Evolutionary conservation across 2,329 filamentous ascomycete genomes (phyloP).

Genomic region (Metarhizium sp.): DNA sequence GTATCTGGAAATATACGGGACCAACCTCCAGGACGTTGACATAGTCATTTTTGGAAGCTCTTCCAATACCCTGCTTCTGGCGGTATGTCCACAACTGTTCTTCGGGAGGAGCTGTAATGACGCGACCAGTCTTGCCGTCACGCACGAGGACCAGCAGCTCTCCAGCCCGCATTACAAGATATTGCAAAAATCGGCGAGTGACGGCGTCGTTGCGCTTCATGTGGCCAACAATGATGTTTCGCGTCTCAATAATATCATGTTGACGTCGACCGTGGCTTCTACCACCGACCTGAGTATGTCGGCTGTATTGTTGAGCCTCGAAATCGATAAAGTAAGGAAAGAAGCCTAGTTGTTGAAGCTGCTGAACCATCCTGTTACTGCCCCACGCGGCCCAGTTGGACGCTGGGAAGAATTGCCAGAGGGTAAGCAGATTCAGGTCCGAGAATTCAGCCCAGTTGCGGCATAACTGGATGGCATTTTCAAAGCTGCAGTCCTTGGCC

Average conservation of each 20-base stretch:
- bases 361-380: slow-evolving; percentile 11
- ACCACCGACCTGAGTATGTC: slow-evolving; percentile 11
- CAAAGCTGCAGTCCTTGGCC: slow-evolving; percentile 18
- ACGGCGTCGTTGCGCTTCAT: slow-evolving; percentile 20
- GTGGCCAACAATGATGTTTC: slow-evolving; percentile 18
- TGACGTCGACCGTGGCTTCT: slow-evolving; percentile 13
- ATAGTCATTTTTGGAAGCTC: slow-evolving; percentile 19
- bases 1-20: slow-evolving; percentile 15
- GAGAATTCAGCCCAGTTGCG: slow-evolving; percentile 21
- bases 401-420: slow-evolving; percentile 18
- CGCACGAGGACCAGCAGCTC: slow-evolving; percentile 17
- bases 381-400: slow-evolving; percentile 18
- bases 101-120: slow-evolving; percentile 17
- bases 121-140: slow-evolving; percentile 19
- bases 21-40: slow-evolving; percentile 13
- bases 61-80: slow-evolving; percentile 14
- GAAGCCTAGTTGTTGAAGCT: slow-evolving; percentile 17
- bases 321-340: slow-evolving; percentile 19
- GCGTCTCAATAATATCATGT: slow-evolving; percentile 16
- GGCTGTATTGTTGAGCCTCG: slow-evolving; percentile 11
- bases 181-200: slow-evolving; percentile 18
- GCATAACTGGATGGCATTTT: slow-evolving; percentile 18
- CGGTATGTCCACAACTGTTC: slow-evolving; percentile 18
- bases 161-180: slow-evolving; percentile 16
- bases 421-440: slow-evolving; percentile 15